Evolutionary conservation across 306 rosid genomes (phyloP).

Genomic region (Rosa multiflora): DNA sequence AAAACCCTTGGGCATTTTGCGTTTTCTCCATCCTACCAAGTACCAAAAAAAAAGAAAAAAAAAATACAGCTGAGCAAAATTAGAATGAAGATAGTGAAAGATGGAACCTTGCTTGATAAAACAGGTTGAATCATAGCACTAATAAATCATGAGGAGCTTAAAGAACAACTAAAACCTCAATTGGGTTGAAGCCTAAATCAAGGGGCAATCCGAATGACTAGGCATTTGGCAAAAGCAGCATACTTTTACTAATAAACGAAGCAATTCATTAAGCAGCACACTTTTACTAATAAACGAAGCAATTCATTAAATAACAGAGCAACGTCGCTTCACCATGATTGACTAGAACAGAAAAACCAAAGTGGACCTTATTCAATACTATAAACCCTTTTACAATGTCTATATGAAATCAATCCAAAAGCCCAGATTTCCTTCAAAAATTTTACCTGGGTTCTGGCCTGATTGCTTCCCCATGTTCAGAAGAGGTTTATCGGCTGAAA

Average conservation of each 20-base stretch:
- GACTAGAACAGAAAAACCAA: too few relatives aligned
- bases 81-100: neutral
- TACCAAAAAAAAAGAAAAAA: neutral
- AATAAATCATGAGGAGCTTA: neutral
- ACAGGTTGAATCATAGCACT: neutral
- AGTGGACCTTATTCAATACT: neutral
- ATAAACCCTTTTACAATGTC: neutral
- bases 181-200: neutral
- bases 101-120: neutral
- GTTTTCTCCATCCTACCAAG: conserved; percentile 26
- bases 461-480: conserved; percentile 12
- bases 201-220: neutral
- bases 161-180: neutral
- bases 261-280: neutral
- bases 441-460: conserved; percentile 6
- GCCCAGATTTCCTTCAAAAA: neutral
- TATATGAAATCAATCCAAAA: neutral
- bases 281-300: neutral
- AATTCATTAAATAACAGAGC: neutral
- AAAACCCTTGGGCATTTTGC: too few relatives aligned
- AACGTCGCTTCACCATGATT: neutral
- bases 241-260: neutral
- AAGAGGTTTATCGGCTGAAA: neutral
- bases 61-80: neutral
- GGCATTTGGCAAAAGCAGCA: neutral